Evolutionary conservation across 257 asterid species (phyloP), one percentile per base, ranked within the genome.

Genomic region (Paraleonurus japonicus): DNA sequence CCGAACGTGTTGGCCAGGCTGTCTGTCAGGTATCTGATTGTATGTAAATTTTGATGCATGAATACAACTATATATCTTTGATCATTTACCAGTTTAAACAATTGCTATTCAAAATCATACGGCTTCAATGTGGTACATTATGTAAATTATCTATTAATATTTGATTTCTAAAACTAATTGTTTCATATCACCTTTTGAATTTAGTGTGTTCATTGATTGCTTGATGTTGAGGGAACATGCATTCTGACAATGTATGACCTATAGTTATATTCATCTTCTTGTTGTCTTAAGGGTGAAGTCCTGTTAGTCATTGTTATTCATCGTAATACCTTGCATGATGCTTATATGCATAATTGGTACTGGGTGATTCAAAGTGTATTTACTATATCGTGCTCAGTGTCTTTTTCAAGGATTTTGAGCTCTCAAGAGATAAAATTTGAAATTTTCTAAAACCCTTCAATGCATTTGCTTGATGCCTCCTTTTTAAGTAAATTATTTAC

Each of bases 1-100:
- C 94, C 0, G 90, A 87, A 70, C 88, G 94, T 43, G 79, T 51
- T 70, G 96, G 92, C 71, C 96, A 89, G 73, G 84, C 82, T 45
- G 74, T 78, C 61, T 89, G 96, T 79, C 94, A 87, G 94, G 96
- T 89, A 84, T 73, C 32, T 61, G 62, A 9, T 32, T 73, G 45
- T 47, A 35, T 65, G 53, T 27, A 19, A 39, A 24, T 32, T 43
- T n/a, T 64, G 63, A 57, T 30, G 62, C 1, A 1, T 27, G 24
- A 28, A 24, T 62, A 39, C 53, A 58, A 12, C 12, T 75, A 3
- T 1, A 7, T 23, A 6, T 41, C 19, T 58, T 26, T 19, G 1
- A 61, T 5, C n/a, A 41, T 37, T 65, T 37, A 16, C 72, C 45
- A 15, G 58, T 22, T 32, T n/a, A 22, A 61, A 75, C 32, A 3